Evolutionary conservation across 345 rosid species (phyloP), one percentile per base, ranked within the genome.

Genomic region (Aquilaria yunnanensis): DNA sequence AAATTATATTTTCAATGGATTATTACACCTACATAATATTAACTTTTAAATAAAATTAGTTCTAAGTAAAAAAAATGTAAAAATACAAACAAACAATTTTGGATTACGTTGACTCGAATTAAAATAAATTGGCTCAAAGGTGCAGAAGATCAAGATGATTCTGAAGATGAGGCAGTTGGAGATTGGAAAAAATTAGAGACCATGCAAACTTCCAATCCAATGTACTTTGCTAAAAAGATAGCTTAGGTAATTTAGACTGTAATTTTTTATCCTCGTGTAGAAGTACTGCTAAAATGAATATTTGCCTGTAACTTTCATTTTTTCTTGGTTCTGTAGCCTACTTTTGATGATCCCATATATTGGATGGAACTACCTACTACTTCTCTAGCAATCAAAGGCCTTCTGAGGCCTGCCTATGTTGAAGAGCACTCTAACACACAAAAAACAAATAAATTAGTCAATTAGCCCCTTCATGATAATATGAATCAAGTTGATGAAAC

Each of bases 111-210:
- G 23, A 16, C 23, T 16, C 0, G 23, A 16, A 0, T 16, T 16
- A 16, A 16, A 16, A 16, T 16, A 16, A 16, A 16, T 16, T 16
- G 23, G 23, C 23, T 16, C 23, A 16, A 70, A 56, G 91, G 81
- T 60, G 88, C 69, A 54, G 91, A 82, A 59, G 80, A 75, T 49
- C 80, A 74, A 13, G 80, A 81, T 33, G 86, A 79, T 54, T 75
- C 78, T 55, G 86, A 88, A 69, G 23, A 16, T 37, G 96, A 79
- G 52, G 54, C 75, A 3, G 77, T 81, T 58, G 88, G 95, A 61
- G 97, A 90, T 77, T 90, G 97, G 97, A 90, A 92, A 61, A 85
- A 85, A 50, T 79, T 83, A 80, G 96, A 90, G 62, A 90, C 96
- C 2, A 82, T 90, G 99, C 85, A 88, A 57, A 79, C 76, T 67